Base-by-base conservation (phyloP, 371 early-diverging fungal genomes). In the Mucor irregularis region DNA sequence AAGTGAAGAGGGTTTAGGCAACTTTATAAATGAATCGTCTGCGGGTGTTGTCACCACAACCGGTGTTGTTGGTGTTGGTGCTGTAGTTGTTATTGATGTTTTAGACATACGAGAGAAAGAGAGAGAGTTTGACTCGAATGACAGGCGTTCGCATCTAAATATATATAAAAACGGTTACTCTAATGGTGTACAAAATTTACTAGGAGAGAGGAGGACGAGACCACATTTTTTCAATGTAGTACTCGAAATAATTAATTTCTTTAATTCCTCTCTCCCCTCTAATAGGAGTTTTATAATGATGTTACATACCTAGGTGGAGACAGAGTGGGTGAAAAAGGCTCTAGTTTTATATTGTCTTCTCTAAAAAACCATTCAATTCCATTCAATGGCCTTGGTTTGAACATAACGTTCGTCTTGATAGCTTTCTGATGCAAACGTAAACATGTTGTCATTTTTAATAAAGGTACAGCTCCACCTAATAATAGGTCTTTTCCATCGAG, bases 1-100 rank as follows among this genome's bases (percentile, higher is more conserved):
- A n/a, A 78, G 60, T 25, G 68, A 64, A 29, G 76, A 76, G 8
- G 76, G 71, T 29, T 68, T 76, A 14, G 71, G 73, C 26, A 57
- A 38, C 46, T 31, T 31, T 16, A 53, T 62, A n/a, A 17, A 21
- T 9, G 17, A 8, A 0, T 58, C 33, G n/a, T 60, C 38, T 35
- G n/a, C n/a, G n/a, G n/a, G n/a, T n/a, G n/a, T n/a, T n/a, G n/a
- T n/a, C n/a, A n/a, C n/a, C n/a, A n/a, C n/a, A n/a, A n/a, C n/a
- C n/a, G n/a, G n/a, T n/a, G n/a, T n/a, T n/a, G n/a, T n/a, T n/a
- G 35, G 25, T 26, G 35, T 19, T 17, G 14, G 3, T 13, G 46
- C 5, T 21, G 33, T 19, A 13, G n/a, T 39, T 14, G 19, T 13
- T 29, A 19, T 16, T n/a, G 30, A 30, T 22, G 37, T 19, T 14